Evolutionary conservation across 2,329 filamentous ascomycete genomes (phyloP), one percentile per base, ranked within the genome.

Genomic region (Diaporthe destruens): DNA sequence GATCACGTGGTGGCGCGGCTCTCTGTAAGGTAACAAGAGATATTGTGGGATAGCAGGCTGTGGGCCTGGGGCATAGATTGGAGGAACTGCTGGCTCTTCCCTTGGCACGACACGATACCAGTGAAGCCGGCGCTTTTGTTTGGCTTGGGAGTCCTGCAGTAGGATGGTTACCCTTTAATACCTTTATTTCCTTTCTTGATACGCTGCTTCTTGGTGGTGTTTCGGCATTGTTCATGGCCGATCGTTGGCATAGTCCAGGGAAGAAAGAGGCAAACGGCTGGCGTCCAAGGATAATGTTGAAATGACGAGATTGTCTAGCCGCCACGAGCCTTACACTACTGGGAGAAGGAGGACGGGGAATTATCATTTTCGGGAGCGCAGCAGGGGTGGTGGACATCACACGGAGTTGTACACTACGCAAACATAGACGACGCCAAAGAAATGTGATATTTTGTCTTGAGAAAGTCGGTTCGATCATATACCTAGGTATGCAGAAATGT

Each of bases 101-200:
- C 51, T 25, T 51, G 73, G 69, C 59, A 71, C 56, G 32, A 53
- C 71, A 39, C 20, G 66, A 56, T 66, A 72, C 76, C 74, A 76
- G 75, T 74, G 77, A 77, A 77, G 77, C 74, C 44, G 57, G 53
- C 32, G 78, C 57, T 78, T 78, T 77, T 74, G 76, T 77, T 75
- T 71, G 77, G 61, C 29, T 53, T 34, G 78, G n/a, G 39, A 75
- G 75, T 76, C 76, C 75, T 75, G 71, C 73, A 77, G 74, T 29
- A 75, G 77, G 77, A 77, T 66, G 78, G 77, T 72, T 53, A 53
- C 74, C 78, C 78, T 80, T 80, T 81, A 78, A 79, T 80, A 80
- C 76, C 75, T 79, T 74, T 72, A 75, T 76, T 77, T 47, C 16
- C 42, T 53, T 53, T 44, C 61, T 66, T 66, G 61, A 66, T 66